These are phyloP conservation scores for Tinospora cordifolia DNA, from an alignment of 164 flowering plant genomes.

Conservation along the genomic window DNA sequence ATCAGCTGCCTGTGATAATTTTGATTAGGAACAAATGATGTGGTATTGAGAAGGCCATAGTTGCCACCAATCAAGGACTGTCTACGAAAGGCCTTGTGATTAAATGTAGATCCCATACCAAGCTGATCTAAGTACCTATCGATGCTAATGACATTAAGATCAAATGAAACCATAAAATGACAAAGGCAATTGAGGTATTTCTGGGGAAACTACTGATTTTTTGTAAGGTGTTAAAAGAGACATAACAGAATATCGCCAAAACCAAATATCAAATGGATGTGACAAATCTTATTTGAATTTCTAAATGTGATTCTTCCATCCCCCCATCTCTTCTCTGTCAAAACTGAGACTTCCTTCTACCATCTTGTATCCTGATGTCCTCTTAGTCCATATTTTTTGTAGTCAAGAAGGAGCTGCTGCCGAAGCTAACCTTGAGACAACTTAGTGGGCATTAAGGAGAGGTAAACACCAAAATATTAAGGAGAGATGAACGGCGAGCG, in stretches of 20 bases:
- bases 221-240: no score
- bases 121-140: conserved; percentile 47
- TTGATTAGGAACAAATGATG: conserved; percentile 56
- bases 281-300: no score
- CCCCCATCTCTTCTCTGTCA: no score
- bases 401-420: no score
- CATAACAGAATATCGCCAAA: conserved; percentile 33
- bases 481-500: no score
- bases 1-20: conserved; percentile 52
- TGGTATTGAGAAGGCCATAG: conserved; percentile 64
- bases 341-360: no score
- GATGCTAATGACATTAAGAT: background rate
- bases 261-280: conserved; percentile 46
- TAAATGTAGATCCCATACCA: conserved; percentile 49
- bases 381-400: no score
- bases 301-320: no score
- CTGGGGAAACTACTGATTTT: background rate
- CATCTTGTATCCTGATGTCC: no score
- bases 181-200: background rate
- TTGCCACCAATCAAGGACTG: conserved; percentile 70
- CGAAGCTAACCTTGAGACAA: no score
- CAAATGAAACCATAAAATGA: background rate
- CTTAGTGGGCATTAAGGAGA: no score
- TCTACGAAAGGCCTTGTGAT: conserved; percentile 57
- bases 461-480: no score